A percentile compares a stretch with the other conserved stretches of the same genome.
These are phyloP conservation scores for Leucoagaricus sp. DNA, from an alignment of 1,284 basidiomycete genomes.

Conservation along the genomic window DNA sequence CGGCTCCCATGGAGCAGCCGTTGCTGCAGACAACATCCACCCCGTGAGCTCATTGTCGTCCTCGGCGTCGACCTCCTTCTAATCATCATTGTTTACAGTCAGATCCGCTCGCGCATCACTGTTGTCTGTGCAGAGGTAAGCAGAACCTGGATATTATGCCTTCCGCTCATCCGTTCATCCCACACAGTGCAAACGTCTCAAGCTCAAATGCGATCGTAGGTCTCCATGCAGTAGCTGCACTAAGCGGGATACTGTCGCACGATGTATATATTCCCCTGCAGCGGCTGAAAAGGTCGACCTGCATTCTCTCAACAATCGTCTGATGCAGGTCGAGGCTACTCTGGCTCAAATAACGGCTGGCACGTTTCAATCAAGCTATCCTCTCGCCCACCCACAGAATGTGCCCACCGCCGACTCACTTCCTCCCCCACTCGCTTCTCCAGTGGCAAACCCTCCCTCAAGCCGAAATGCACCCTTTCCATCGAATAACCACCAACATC, in stretches of 20 bases:
- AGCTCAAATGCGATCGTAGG: conserved; percentile 77
- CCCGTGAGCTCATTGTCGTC: conserved; percentile 3
- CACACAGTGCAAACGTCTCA: conserved; percentile 76
- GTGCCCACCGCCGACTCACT: conserved; percentile 12
- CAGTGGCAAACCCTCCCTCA: conserved; percentile 20
- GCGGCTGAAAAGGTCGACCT: conserved; percentile 85
- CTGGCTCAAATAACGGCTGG: conserved; percentile 50
- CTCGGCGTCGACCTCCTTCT: not conserved
- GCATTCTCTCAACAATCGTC: conserved; percentile 77
- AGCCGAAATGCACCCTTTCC: conserved; percentile 12
- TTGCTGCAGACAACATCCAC: conserved; percentile 6
- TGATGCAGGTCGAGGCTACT: conserved; percentile 56
- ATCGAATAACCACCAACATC: conserved; percentile 27
- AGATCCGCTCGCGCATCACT: conserved; percentile 77
- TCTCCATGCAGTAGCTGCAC: conserved; percentile 74
- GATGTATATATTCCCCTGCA: conserved; percentile 77
- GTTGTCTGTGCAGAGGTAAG: conserved; percentile 79
- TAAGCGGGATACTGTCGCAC: conserved; percentile 71
- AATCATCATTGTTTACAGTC: conserved; percentile 38
- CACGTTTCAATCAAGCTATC: conserved; percentile 39
- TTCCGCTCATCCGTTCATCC: conserved; percentile 16
- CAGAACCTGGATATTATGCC: conserved; percentile 7
- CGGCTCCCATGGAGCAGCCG: conserved; percentile 12
- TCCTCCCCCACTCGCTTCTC: conserved; percentile 17
- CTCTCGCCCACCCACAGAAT: conserved; percentile 16